These are phyloP conservation scores for Pseudocercospora fuligena DNA, from an alignment of 2,329 filamentous ascomycete genomes.

Conservation along the genomic window DNA sequence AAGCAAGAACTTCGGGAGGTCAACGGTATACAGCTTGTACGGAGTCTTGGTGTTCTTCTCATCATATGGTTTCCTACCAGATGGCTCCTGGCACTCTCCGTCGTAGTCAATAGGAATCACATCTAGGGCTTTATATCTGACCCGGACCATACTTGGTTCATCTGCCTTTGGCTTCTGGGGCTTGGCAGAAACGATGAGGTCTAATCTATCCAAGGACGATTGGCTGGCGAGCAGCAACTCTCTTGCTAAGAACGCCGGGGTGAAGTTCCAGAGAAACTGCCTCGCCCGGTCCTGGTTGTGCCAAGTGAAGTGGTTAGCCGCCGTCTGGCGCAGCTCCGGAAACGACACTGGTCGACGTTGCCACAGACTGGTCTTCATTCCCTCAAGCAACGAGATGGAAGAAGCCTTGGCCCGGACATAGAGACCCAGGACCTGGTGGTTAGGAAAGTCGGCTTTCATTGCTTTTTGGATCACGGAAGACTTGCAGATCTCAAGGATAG, in stretches of 20 bases:
- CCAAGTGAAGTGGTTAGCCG: slow-evolving; percentile 3
- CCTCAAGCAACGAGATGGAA: not conserved
- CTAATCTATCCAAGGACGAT: not conserved
- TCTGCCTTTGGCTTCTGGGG: not conserved
- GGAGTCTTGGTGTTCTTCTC: slow-evolving; percentile 1
- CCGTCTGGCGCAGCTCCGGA: not conserved
- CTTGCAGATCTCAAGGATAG: no score
- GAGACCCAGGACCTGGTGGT: not conserved
- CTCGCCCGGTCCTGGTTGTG: slow-evolving; percentile 2
- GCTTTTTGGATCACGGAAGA: no score
- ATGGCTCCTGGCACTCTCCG: not conserved
- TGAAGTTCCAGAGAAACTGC: slow-evolving; percentile 4
- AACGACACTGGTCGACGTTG: not conserved
- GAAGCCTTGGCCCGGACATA: slow-evolving; percentile 1
- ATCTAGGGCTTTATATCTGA: not conserved
- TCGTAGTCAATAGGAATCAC: slow-evolving; percentile 12
- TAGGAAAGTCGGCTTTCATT: not conserved
- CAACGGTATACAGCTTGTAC: not conserved
- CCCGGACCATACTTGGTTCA: not conserved
- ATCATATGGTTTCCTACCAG: not conserved
- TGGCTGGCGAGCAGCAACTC: not conserved
- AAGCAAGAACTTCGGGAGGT: slow-evolving; percentile 5
- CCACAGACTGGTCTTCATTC: not conserved
- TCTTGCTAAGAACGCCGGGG: not conserved
- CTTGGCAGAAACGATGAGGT: not conserved